Percentiles rank a stretch among this genome's conserved stretches.
Conservation (phyloP, 495 filamentous ascomycete species). For the Endocarpon pusillum region DNA sequence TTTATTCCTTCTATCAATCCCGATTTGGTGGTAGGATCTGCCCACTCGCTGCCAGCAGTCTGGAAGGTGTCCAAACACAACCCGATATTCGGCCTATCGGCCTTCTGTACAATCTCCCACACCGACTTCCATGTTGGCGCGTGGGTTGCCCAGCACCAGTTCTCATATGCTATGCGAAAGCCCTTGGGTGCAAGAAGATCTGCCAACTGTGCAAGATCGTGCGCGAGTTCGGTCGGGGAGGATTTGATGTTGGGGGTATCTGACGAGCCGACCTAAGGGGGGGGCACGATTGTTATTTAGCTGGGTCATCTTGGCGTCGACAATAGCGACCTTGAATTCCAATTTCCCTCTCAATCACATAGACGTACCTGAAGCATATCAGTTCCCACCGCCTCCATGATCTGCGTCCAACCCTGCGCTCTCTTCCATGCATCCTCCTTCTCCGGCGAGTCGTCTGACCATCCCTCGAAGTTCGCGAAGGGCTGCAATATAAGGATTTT, state of each 20-base stretch:
- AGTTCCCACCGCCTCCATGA: conserved; percentile 54
- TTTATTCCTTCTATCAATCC: conserved; percentile 34
- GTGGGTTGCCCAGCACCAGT: conserved; percentile 70
- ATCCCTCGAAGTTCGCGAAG: conserved; percentile 69
- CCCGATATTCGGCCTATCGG: conserved; percentile 48
- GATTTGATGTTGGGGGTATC: conserved; percentile 38
- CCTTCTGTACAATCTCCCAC: conserved; percentile 46
- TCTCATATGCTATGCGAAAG: conserved; percentile 58
- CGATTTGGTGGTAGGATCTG: conserved; percentile 48
- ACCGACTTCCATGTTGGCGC: conserved; percentile 51
- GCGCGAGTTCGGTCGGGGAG: conserved; percentile 30
- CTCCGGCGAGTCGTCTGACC: conserved; percentile 38
- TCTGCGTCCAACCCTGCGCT: conserved; percentile 49
- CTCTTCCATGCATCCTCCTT: conserved; percentile 47
- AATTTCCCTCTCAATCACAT: neutral
- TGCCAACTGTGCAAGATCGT: conserved; percentile 45
- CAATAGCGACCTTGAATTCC: neutral
- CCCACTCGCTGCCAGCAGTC: conserved; percentile 58
- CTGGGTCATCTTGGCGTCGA: neutral
- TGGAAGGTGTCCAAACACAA: conserved; percentile 76
- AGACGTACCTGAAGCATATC: conserved; percentile 51
- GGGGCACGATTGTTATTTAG: neutral
- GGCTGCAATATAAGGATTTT: conserved; percentile 62
- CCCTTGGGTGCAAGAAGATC: conserved; percentile 40
- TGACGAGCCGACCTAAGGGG: conserved; percentile 44